phyloP scores from a whole-genome alignment of 2,329 filamentous ascomycete species.

The Chaetomium globosum region DNA sequence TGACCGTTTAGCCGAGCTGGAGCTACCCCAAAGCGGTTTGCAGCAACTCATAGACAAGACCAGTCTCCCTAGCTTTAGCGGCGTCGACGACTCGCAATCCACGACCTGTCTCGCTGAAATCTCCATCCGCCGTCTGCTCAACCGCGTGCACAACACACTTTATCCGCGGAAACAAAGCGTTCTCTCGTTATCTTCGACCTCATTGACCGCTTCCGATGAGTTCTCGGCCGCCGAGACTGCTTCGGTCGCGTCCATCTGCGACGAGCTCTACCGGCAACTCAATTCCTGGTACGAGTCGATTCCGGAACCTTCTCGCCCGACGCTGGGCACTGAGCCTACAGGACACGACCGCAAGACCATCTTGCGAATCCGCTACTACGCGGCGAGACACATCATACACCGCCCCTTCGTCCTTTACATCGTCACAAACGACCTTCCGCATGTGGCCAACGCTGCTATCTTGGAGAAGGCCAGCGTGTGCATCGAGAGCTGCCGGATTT shows the following conservation, averaged over 20 bases:
- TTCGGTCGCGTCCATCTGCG: constrained; percentile 14
- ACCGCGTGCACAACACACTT: constrained; percentile 16
- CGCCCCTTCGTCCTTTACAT: constrained; percentile 17
- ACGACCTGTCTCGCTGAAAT: constrained; percentile 16
- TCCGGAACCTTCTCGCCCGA: constrained; percentile 12
- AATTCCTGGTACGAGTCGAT: constrained; percentile 23
- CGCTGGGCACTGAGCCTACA: constrained; percentile 13
- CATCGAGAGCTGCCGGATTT: constrained; percentile 18
- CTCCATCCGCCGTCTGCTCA: constrained; percentile 19
- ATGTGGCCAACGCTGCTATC: constrained; percentile 8
- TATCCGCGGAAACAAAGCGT: constrained; percentile 11
- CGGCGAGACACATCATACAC: constrained; percentile 21
- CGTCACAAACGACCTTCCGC: constrained; percentile 16
- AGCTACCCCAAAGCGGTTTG: constrained; percentile 18
- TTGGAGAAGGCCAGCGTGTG: constrained; percentile 16
- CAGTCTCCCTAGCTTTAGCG: constrained; percentile 9
- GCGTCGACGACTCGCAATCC: constrained; percentile 10
- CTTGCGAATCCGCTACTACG: constrained; percentile 20
- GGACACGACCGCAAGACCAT: constrained; percentile 14
- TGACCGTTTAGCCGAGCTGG: constrained; percentile 18
- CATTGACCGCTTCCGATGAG: constrained; percentile 13
- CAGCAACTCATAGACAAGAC: constrained; percentile 21
- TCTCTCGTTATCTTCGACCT: constrained; percentile 19
- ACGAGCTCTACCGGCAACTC: constrained; percentile 19
- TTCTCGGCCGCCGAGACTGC: constrained; percentile 15